Evolutionary conservation across 192 early-diverging fungal genomes (phyloP).

Genomic region (Backusella luteola): DNA sequence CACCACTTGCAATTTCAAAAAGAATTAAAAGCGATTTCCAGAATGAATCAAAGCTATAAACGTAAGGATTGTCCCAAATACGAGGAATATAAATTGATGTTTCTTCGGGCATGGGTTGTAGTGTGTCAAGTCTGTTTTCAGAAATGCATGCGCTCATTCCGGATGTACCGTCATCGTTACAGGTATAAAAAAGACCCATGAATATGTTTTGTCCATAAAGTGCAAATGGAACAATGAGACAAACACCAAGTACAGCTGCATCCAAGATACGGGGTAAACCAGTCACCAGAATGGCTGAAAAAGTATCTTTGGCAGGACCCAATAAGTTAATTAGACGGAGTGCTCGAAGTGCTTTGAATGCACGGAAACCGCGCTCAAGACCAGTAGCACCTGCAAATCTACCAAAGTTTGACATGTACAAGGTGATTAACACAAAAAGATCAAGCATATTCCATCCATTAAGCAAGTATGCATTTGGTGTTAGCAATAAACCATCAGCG

Average conservation of each 20-base stretch:
- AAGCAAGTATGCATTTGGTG: slow-evolving; percentile 57
- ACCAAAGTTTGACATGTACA: slow-evolving; percentile 49
- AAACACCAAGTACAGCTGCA: slow-evolving; percentile 45
- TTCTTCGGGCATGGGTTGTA: slow-evolving; percentile 21
- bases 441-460: slow-evolving; percentile 61
- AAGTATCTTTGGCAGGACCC: slow-evolving; percentile 49
- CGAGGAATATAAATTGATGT: slow-evolving; percentile 43
- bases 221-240: slow-evolving; percentile 57
- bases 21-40: slow-evolving; percentile 50
- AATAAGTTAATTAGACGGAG: slow-evolving; percentile 57
- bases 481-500: slow-evolving; percentile 60
- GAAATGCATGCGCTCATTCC: slow-evolving; percentile 33
- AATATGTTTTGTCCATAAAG: slow-evolving; percentile 48
- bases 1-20: slow-evolving; percentile 57
- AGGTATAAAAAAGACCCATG: slow-evolving; percentile 48
- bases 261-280: slow-evolving; percentile 57
- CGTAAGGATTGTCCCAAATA: slow-evolving; percentile 55
- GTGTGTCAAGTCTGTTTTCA: slow-evolving; percentile 17
- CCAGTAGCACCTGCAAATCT: slow-evolving; percentile 36
- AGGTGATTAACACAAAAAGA: slow-evolving; percentile 54
- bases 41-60: slow-evolving; percentile 61
- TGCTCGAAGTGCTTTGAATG: slow-evolving; percentile 57
- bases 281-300: slow-evolving; percentile 54
- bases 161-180: slow-evolving; percentile 44
- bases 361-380: slow-evolving; percentile 48